A percentile compares a stretch with the other conserved stretches of the same genome.
Evolutionary conservation across 257 asterid species (phyloP).

Genomic region (Scutellaria barbata): DNA sequence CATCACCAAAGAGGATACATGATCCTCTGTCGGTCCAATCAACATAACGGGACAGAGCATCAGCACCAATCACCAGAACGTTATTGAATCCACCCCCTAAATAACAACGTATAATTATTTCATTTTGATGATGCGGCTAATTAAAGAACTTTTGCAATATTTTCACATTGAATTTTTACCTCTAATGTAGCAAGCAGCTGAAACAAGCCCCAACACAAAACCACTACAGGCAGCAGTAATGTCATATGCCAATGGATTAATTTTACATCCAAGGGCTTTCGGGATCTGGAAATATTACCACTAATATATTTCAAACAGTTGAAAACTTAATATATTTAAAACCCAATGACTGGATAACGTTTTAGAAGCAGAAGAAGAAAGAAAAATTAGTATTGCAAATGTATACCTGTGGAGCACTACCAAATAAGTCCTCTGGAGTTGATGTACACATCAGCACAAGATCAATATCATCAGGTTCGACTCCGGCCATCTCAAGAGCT

Average conservation of each 20-base stretch:
- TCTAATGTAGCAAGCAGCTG: slow-evolving; percentile 91
- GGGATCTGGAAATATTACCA: slow-evolving; percentile 62
- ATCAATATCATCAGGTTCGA: slow-evolving; percentile 76
- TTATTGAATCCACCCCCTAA: slow-evolving; percentile 93
- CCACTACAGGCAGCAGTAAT: slow-evolving; percentile 99
- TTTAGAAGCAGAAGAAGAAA: background rate
- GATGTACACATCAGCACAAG: slow-evolving; percentile 82
- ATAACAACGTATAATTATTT: slow-evolving; percentile 18
- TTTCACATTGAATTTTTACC: slow-evolving; percentile 47
- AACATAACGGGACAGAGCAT: slow-evolving; percentile 89
- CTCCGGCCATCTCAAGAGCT: slow-evolving; percentile 93
- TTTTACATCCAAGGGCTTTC: slow-evolving; percentile 89
- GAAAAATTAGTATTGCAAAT: background rate
- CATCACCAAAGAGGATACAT: slow-evolving; percentile 97
- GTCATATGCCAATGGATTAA: slow-evolving; percentile 82
- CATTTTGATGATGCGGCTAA: slow-evolving; percentile 14
- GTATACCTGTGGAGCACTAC: slow-evolving; percentile 86
- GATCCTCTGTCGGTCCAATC: slow-evolving; percentile 99
- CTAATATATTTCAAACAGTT: background rate
- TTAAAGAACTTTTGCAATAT: slow-evolving; percentile 1
- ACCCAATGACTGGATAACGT: background rate
- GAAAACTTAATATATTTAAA: background rate
- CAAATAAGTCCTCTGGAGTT: slow-evolving; percentile 91
- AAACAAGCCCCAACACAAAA: slow-evolving; percentile 80
- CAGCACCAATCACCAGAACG: slow-evolving; percentile 96